These are phyloP conservation scores for Amaranthus tricolor DNA, from an alignment of 179 eudicot genomes.

Conservation along the genomic window DNA sequence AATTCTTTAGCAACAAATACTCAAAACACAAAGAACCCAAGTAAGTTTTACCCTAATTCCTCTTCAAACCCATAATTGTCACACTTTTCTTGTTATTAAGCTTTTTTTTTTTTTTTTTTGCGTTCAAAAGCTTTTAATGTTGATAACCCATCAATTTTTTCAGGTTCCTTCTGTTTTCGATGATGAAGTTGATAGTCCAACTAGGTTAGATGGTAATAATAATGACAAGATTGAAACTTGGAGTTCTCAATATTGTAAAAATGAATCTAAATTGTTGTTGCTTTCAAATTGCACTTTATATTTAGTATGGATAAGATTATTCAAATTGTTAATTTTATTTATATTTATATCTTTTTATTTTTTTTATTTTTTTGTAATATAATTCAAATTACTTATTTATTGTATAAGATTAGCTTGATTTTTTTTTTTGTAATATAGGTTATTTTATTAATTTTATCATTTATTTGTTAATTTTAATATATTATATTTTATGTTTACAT, in stretches of 20 bases:
- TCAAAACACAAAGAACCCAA: constrained; percentile 39
- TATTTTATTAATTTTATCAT: no score
- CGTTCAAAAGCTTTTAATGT: constrained; percentile 64
- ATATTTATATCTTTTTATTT: no score
- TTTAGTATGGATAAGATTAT: no score
- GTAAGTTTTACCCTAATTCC: constrained; percentile 53
- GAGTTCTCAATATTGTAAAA: constrained; percentile 70
- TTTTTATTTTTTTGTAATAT: no score
- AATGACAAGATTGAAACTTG: constrained; percentile 54
- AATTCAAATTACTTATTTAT: no score
- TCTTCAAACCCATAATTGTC: constrained; percentile 44
- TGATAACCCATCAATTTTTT: constrained; percentile 39
- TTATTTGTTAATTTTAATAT: no score
- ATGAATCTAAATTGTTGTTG: constrained; percentile 56
- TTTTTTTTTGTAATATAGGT: no score
- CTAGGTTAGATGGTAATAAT: constrained; percentile 27
- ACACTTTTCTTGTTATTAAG: constrained; percentile 39
- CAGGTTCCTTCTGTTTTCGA: constrained; percentile 68
- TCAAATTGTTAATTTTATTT: no score
- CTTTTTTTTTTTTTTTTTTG: no score
- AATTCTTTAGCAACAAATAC: constrained; percentile 16
- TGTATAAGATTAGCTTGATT: no score
- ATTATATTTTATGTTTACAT: no score
- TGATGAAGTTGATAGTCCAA: constrained; percentile 46
- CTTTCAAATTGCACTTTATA: constrained; percentile 27